phyloP scores from a whole-genome alignment of 148 eudicot genomes.

The Amaranthus hypochondriacus region DNA sequence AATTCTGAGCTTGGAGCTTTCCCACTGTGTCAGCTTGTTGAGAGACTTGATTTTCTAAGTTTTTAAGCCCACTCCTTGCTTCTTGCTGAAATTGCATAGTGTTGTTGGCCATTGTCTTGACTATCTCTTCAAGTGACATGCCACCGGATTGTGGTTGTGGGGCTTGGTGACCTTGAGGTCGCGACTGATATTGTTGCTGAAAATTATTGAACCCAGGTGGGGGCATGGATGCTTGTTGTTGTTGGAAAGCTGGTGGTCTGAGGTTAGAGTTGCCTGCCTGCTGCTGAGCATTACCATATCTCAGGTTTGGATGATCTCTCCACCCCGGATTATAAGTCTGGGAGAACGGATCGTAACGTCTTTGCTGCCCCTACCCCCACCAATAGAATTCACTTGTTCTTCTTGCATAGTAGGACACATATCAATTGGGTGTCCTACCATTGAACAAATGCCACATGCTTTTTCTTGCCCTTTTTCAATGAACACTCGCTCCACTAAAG shows the following conservation, averaged over 20 bases:
- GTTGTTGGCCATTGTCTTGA: background rate
- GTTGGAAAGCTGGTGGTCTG: background rate
- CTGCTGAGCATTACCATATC: background rate
- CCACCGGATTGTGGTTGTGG: background rate
- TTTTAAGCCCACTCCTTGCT: background rate
- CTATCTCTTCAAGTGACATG: background rate
- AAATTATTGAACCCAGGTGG: background rate
- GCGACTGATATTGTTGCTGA: background rate
- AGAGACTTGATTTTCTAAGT: conserved; percentile 2
- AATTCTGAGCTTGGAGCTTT: background rate
- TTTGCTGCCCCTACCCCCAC: background rate
- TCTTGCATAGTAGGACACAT: background rate
- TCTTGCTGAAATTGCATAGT: background rate
- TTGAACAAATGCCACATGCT: too few relatives aligned
- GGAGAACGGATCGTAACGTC: background rate
- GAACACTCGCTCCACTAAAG: background rate
- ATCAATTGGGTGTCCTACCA: background rate
- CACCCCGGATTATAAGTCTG: conserved; percentile 11
- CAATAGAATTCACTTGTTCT: conserved; percentile 7
- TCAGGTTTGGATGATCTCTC: conserved; percentile 11
- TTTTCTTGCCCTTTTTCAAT: background rate
- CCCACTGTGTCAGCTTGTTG: background rate
- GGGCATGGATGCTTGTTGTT: background rate
- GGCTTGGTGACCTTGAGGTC: background rate
- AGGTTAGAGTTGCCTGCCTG: background rate